These are phyloP conservation scores for Microsporum canis DNA, from an alignment of 2,329 filamentous ascomycete species.

Conservation along the genomic window DNA sequence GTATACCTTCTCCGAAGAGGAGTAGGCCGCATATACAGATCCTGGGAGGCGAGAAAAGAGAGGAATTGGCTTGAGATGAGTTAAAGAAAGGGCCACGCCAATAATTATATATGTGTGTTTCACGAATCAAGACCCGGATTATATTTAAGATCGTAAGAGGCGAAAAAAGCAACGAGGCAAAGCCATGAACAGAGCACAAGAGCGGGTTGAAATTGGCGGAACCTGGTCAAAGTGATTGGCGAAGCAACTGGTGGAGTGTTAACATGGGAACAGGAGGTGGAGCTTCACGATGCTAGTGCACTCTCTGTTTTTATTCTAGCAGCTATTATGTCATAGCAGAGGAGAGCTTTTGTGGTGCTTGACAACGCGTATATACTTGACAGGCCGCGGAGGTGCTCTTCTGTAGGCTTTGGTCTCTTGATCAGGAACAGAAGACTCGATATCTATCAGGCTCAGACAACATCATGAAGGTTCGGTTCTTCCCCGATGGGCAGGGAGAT, in stretches of 20 bases:
- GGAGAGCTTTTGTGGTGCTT: background rate
- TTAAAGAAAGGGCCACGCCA: background rate
- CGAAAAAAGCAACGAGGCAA: background rate
- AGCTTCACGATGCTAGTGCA: background rate
- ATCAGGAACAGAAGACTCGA: background rate
- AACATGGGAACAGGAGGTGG: background rate
- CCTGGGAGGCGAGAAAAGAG: background rate
- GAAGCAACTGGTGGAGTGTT: background rate
- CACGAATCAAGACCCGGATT: background rate
- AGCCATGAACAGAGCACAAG: background rate
- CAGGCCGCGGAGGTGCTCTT: background rate
- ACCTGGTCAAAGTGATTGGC: background rate
- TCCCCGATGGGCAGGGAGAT: background rate
- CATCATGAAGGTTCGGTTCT: background rate
- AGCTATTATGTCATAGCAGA: background rate
- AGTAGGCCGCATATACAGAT: background rate
- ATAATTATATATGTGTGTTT: conserved; percentile 1
- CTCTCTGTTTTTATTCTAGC: background rate
- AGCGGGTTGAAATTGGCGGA: conserved; percentile 1
- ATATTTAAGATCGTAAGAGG: background rate
- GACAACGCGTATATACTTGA: background rate
- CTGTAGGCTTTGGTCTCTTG: background rate
- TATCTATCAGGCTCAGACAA: background rate
- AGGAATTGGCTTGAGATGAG: background rate
- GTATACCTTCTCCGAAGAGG: background rate